Evolutionary conservation across 179 eudicot genomes (phyloP), one percentile per base, ranked within the genome.

Genomic region (Drosera spatulata): DNA sequence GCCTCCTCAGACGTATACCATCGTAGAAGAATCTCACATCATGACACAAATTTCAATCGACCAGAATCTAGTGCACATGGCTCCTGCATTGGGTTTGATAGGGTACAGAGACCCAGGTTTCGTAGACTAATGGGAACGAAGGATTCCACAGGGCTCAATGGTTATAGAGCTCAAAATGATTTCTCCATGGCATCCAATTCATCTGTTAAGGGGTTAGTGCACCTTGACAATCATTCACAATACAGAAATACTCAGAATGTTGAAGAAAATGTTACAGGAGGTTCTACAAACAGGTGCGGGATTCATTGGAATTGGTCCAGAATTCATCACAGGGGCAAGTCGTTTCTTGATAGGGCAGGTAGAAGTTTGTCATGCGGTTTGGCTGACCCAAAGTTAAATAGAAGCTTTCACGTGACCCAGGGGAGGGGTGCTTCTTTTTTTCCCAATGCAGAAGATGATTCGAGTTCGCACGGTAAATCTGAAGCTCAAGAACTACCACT

Each of bases 261-360:
- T 37, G 76, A 70, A 54, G 77, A 69, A 43, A 80, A 79, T 79
- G 79, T 78, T 59, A 68, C 82, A 4, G 72, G 79, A 68, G 79
- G 59, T 63, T 95, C 95, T 11, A 68, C 60, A 61, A 79, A 86
- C 61, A 85, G 95, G 40, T 93, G 96, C 71, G 96, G 99, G 2
- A 82, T 84, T 71, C 99, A 96, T 58, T 93, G 79, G 75, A 86
- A 93, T 64, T 93, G 99, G 99, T 93, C 96, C 54, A 82, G 89
- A 41, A 89, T 88, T 75, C 99, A 93, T 68, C 65, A 93, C 43
- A 79, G 99, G 55, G 95, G 99, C 8, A 93, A 81, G 69, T 76
- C 90, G 12, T 77, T 93, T 66, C 87, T 93, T 46, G 99, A 93
- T 69, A 71, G 71, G 74, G 96, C 96, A 4, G 99, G 99, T 8